These are phyloP conservation scores for Phialophora tarda DNA, from an alignment of 2,329 filamentous ascomycete genomes.

Conservation along the genomic window DNA sequence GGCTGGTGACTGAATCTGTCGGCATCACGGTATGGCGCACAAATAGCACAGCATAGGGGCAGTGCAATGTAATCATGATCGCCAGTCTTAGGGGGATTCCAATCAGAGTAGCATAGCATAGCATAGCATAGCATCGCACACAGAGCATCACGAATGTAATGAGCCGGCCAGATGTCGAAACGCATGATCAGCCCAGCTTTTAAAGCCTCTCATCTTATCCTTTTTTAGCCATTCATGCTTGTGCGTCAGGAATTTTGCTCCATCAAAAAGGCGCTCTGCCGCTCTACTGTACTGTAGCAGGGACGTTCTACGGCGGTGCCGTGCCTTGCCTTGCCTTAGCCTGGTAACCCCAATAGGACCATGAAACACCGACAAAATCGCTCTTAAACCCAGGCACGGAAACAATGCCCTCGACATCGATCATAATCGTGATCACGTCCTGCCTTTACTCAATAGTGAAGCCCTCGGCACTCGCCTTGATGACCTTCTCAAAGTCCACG, in stretches of 20 bases:
- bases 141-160: not conserved
- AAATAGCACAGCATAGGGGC: not conserved
- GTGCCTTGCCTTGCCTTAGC: not conserved
- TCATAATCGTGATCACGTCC: not conserved
- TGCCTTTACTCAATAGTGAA: conserved; percentile 50
- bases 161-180: not conserved
- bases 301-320: not conserved
- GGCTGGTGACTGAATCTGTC: not conserved
- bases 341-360: not conserved
- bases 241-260: not conserved
- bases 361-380: not conserved
- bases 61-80: not conserved
- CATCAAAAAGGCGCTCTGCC: not conserved
- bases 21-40: not conserved
- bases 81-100: not conserved
- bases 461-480: conserved; percentile 52
- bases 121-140: conserved; percentile 1
- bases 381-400: not conserved
- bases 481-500: conserved; percentile 53
- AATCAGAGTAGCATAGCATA: not conserved
- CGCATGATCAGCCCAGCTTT: not conserved
- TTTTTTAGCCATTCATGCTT: not conserved
- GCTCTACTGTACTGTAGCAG: not conserved
- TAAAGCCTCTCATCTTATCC: not conserved
- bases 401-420: not conserved